Conservation (phyloP, 257 asterid species). For the Plectranthus barbatus region DNA sequence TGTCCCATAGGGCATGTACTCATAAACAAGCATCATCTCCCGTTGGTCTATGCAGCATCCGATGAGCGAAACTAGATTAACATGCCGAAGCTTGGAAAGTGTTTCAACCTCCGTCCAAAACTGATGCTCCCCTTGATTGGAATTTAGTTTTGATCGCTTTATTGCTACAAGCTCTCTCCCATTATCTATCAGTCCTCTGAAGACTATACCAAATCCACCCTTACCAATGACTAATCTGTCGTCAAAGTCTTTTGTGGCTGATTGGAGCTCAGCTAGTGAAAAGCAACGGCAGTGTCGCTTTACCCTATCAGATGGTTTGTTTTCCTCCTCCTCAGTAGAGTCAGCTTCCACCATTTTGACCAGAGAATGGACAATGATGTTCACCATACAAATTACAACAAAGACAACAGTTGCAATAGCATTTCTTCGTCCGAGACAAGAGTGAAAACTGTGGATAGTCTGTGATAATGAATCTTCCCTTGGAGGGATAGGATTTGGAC, state of each 20-base stretch:
- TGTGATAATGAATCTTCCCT: slow-evolving; percentile 6
- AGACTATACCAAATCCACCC: slow-evolving; percentile 54
- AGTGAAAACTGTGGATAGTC: not conserved
- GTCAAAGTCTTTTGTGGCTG: slow-evolving; percentile 34
- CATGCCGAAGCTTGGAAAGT: slow-evolving; percentile 49
- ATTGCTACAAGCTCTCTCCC: slow-evolving; percentile 38
- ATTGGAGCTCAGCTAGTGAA: slow-evolving; percentile 38
- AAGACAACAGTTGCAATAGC: slow-evolving; percentile 22
- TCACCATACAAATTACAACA: slow-evolving; percentile 28
- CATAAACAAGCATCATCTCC: slow-evolving; percentile 49
- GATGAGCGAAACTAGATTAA: slow-evolving; percentile 48
- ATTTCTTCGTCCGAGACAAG: too few relatives aligned
- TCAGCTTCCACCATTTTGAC: slow-evolving; percentile 6
- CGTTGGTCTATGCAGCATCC: slow-evolving; percentile 54
- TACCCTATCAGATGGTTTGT: slow-evolving; percentile 14
- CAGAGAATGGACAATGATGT: not conserved
- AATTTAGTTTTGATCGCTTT: slow-evolving; percentile 39
- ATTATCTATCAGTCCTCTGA: slow-evolving; percentile 30
- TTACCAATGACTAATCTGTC: slow-evolving; percentile 35
- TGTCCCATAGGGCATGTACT: slow-evolving; percentile 50
- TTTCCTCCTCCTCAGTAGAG: slow-evolving; percentile 26
- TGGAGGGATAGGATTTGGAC: slow-evolving; percentile 22
- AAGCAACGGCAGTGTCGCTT: slow-evolving; percentile 35
- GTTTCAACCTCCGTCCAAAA: slow-evolving; percentile 53
- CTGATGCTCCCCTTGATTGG: slow-evolving; percentile 50